A percentile compares a stretch with the other conserved stretches of the same genome.
Conservation (phyloP, 441 rosid species). For the Populus hybrid region DNA sequence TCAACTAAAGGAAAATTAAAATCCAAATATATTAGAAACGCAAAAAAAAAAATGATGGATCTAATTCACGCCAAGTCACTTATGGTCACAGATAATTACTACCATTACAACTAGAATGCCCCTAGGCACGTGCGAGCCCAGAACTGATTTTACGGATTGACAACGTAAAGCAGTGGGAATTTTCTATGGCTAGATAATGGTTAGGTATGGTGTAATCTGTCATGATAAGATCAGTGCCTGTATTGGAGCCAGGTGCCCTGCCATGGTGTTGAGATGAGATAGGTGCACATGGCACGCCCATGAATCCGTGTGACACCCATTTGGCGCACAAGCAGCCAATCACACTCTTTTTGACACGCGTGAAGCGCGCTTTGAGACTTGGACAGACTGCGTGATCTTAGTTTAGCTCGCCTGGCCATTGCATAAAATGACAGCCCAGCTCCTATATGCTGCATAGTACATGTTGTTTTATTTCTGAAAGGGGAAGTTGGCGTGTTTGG, state of each 20-base stretch:
- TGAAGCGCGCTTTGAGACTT: no score
- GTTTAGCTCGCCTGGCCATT: no score
- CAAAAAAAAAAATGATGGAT: no score
- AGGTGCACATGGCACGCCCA: slow-evolving; percentile 1
- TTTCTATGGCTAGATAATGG: neutral
- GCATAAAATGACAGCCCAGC: no score
- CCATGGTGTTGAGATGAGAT: neutral
- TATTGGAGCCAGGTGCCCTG: neutral
- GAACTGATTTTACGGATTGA: neutral
- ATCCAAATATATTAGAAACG: no score
- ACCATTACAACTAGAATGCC: neutral
- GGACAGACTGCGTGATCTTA: no score
- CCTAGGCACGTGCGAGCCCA: neutral
- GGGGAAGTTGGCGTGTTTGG: no score
- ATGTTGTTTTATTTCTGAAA: no score
- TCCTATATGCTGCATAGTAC: no score
- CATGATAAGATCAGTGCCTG: neutral
- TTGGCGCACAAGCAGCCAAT: neutral
- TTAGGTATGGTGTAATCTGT: neutral
- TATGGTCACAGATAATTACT: neutral
- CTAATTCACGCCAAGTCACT: no score
- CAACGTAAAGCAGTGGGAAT: neutral
- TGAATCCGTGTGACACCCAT: neutral
- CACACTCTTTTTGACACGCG: neutral
- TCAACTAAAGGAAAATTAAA: no score